A percentile compares a stretch with the other conserved stretches of the same genome.
These are phyloP conservation scores for Arbutus unedo DNA, from an alignment of 148 eudicot genomes.

Conservation along the genomic window DNA sequence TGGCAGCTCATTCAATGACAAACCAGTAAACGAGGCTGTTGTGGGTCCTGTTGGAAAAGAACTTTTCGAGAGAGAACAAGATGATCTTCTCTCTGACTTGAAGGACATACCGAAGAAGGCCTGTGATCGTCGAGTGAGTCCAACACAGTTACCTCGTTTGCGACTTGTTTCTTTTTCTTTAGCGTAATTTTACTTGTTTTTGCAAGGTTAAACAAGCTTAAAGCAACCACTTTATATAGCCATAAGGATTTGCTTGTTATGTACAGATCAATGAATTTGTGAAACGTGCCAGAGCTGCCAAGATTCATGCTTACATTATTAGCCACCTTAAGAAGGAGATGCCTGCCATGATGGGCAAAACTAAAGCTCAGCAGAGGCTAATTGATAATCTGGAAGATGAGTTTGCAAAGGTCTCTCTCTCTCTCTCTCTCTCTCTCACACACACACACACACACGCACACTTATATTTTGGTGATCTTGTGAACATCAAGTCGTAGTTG, in stretches of 20 bases:
- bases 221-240: background rate
- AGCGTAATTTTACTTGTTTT: background rate
- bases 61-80: slow-evolving; percentile 96
- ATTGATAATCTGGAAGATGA: slow-evolving; percentile 79
- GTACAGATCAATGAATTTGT: slow-evolving; percentile 93
- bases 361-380: slow-evolving; percentile 78
- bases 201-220: background rate
- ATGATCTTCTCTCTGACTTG: slow-evolving; percentile 82
- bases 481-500: no score
- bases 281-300: slow-evolving; percentile 95
- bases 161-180: background rate
- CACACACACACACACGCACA: background rate
- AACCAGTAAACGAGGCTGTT: slow-evolving; percentile 63
- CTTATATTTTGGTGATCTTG: no score
- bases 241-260: background rate
- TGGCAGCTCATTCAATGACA: slow-evolving; percentile 85
- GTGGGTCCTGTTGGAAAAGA: slow-evolving; percentile 86
- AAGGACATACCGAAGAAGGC: slow-evolving; percentile 96
- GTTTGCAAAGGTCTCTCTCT: slow-evolving; percentile 64
- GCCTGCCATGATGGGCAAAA: slow-evolving; percentile 98
- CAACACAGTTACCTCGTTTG: background rate
- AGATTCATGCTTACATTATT: slow-evolving; percentile 90
- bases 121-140: slow-evolving; percentile 89
- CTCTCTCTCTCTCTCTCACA: background rate
- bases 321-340: slow-evolving; percentile 95